phyloP scores from a whole-genome alignment of 495 filamentous ascomycete genomes.

The Penicillium subrubescens region DNA sequence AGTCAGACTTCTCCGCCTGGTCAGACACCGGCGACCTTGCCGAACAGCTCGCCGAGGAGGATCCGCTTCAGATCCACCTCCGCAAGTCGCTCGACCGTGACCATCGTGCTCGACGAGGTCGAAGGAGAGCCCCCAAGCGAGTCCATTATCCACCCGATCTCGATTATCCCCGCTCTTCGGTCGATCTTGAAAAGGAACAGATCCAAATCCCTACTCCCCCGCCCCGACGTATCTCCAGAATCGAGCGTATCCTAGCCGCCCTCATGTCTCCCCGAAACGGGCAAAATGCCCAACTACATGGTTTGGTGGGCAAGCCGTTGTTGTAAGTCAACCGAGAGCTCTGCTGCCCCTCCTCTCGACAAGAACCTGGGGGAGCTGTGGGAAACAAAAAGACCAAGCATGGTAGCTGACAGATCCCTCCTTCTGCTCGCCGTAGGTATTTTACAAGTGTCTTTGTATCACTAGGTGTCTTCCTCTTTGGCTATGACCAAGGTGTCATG shows the following conservation, averaged over 20 bases:
- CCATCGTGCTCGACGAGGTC: slow-evolving; percentile 36
- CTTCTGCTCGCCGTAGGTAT: slow-evolving; percentile 58
- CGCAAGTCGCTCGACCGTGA: slow-evolving; percentile 63
- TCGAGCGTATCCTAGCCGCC: slow-evolving; percentile 68
- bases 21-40: slow-evolving; percentile 92
- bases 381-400: neutral
- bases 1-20: slow-evolving; percentile 80
- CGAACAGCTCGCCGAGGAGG: slow-evolving; percentile 84
- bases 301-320: slow-evolving; percentile 92
- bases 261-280: slow-evolving; percentile 82
- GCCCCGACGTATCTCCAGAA: slow-evolving; percentile 60
- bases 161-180: slow-evolving; percentile 49
- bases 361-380: neutral
- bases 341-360: neutral
- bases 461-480: slow-evolving; percentile 95
- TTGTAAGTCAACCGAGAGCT: slow-evolving; percentile 59
- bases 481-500: slow-evolving; percentile 99
- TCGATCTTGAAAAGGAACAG: slow-evolving; percentile 68
- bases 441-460: slow-evolving; percentile 99
- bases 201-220: slow-evolving; percentile 77
- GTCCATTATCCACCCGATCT: slow-evolving; percentile 51
- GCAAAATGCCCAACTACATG: slow-evolving; percentile 71
- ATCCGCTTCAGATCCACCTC: slow-evolving; percentile 69
- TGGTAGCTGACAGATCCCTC: slow-evolving; percentile 34
- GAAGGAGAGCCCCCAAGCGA: slow-evolving; percentile 47